phyloP scores from a whole-genome alignment of 148 eudicot genomes.

The Fagopyrum tataricum region DNA sequence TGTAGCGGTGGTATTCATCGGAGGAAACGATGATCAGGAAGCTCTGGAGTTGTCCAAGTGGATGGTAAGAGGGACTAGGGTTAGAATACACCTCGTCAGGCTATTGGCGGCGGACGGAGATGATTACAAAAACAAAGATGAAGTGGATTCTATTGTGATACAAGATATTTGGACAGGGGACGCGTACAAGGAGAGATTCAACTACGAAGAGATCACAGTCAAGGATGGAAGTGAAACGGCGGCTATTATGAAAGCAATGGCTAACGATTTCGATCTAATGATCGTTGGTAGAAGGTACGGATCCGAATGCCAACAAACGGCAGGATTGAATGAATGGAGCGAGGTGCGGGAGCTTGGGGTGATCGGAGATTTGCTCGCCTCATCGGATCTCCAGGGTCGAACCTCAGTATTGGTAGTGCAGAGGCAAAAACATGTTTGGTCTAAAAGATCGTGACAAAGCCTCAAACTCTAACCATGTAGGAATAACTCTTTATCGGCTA shows the following conservation, averaged over 20 bases:
- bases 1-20: constrained; percentile 29
- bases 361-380: constrained; percentile 35
- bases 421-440: constrained; percentile 16
- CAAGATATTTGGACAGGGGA: background rate
- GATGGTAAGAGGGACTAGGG: constrained; percentile 14
- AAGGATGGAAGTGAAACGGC: constrained; percentile 28
- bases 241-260: constrained; percentile 14
- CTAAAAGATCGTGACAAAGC: background rate
- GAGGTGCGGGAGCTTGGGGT: constrained; percentile 30
- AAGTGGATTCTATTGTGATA: constrained; percentile 4
- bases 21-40: constrained; percentile 32
- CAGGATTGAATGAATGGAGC: constrained; percentile 25
- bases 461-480: too few species aligned
- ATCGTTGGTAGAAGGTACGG: constrained; percentile 30
- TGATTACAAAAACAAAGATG: constrained; percentile 1
- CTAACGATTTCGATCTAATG: constrained; percentile 21
- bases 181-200: background rate
- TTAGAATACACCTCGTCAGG: constrained; percentile 19
- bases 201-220: constrained; percentile 21
- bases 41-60: constrained; percentile 26
- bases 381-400: constrained; percentile 22
- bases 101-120: constrained; percentile 9
- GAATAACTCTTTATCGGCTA: too few species aligned
- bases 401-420: constrained; percentile 41
- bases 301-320: constrained; percentile 17